A percentile compares a stretch with the other conserved stretches of the same genome.
Evolutionary conservation across 23 red algal species (phyloP).

Genomic region (Gracilaria gracilis): DNA sequence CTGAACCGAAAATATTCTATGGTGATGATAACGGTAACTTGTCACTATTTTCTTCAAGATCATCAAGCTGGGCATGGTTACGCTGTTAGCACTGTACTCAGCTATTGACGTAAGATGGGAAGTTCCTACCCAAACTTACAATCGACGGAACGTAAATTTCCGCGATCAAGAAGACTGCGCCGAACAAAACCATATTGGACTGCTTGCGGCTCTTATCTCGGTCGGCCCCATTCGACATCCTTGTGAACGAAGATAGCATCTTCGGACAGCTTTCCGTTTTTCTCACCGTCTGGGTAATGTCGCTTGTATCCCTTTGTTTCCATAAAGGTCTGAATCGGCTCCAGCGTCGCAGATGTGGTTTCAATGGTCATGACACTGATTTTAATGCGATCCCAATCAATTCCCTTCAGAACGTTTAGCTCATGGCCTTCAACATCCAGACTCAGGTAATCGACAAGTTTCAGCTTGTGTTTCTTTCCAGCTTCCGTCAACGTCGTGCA

Average conservation of each 20-base stretch:
- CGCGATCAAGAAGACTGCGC: neutral
- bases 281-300: constrained; percentile 22
- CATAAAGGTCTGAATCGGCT: constrained; percentile 55
- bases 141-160: neutral
- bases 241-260: constrained; percentile 48
- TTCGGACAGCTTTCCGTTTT: constrained; percentile 9
- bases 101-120: no score
- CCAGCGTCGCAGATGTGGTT: neutral
- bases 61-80: no score
- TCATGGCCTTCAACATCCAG: constrained; percentile 81
- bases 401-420: constrained; percentile 50
- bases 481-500: constrained; percentile 54
- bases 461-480: constrained; percentile 21
- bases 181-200: neutral
- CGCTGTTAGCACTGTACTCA: no score
- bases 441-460: constrained; percentile 59
- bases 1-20: neutral
- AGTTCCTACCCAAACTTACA: no score
- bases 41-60: no score
- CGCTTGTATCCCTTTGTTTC: constrained; percentile 45
- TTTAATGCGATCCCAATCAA: constrained; percentile 67
- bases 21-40: no score
- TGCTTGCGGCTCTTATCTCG: neutral
- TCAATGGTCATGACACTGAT: constrained; percentile 79
- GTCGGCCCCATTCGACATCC: constrained; percentile 46